These are phyloP conservation scores for Acanthamoeba healyi DNA, from an alignment of 208 protist genomes.

Conservation along the genomic window DNA sequence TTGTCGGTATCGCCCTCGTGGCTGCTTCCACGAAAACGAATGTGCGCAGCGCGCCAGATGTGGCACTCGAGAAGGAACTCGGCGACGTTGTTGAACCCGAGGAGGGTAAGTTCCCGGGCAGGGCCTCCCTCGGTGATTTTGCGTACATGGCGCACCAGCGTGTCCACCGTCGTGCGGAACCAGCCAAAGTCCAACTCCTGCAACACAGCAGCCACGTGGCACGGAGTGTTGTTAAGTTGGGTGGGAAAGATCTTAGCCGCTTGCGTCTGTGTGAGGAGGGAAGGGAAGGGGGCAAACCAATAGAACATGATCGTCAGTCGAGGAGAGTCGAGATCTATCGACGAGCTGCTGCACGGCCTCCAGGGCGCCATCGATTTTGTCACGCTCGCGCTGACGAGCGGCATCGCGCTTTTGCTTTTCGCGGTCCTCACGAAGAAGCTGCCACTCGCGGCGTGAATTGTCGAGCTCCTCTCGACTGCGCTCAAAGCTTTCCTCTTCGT, in stretches of 20 bases:
- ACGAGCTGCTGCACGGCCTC: neutral
- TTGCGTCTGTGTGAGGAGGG: too few relatives aligned
- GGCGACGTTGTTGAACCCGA: neutral
- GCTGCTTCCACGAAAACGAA: neutral
- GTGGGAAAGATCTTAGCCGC: too few relatives aligned
- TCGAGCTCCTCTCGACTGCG: constrained; percentile 2
- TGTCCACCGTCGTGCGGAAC: neutral
- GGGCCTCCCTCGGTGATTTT: neutral
- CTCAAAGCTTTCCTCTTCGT: neutral
- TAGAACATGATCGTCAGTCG: neutral
- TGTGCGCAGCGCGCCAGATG: neutral
- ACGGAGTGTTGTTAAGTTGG: too few relatives aligned
- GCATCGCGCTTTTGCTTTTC: neutral
- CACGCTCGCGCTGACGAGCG: neutral
- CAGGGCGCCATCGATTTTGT: neutral
- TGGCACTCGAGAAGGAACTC: neutral
- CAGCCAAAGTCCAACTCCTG: neutral
- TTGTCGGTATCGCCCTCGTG: neutral
- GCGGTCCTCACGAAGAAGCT: neutral
- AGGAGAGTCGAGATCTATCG: neutral
- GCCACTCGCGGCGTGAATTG: neutral
- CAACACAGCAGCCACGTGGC: too few relatives aligned
- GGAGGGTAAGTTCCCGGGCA: neutral
- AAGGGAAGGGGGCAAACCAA: neutral
- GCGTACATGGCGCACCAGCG: neutral